phyloP scores from a whole-genome alignment of 306 rosid species.

The Ziziphus jujuba region DNA sequence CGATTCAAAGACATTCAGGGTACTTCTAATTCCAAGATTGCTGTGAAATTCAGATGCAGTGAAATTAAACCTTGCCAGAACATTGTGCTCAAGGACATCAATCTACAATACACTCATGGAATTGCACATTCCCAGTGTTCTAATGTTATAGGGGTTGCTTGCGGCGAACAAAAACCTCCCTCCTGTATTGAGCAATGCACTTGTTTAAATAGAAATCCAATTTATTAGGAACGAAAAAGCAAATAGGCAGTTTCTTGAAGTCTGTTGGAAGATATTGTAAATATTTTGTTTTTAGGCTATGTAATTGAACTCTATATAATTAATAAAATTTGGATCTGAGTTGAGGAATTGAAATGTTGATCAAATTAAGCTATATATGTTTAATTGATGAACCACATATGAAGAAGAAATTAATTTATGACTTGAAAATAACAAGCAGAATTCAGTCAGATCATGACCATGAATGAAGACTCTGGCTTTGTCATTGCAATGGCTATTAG shows the following conservation, averaged over 20 bases:
- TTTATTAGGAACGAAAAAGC: too few species aligned
- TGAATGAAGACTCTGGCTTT: too few species aligned
- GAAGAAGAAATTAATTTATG: too few species aligned
- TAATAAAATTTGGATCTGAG: not conserved
- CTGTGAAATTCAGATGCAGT: conserved; percentile 25
- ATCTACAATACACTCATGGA: not conserved
- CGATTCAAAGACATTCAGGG: conserved; percentile 19
- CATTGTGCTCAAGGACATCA: conserved; percentile 1
- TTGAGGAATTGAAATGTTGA: too few species aligned
- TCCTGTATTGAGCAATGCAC: not conserved
- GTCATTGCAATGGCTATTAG: too few species aligned
- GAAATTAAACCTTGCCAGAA: conserved; percentile 15
- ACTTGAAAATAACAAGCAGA: too few species aligned
- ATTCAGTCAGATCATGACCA: too few species aligned
- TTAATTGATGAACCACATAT: too few species aligned
- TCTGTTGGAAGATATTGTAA: not conserved
- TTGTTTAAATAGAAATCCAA: too few species aligned
- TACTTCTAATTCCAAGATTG: conserved; percentile 9
- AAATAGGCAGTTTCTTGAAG: not conserved
- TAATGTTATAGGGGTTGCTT: conserved; percentile 9
- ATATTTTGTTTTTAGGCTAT: not conserved
- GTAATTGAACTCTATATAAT: not conserved
- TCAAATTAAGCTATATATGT: too few species aligned
- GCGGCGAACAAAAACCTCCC: too few species aligned
- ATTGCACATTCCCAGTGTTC: not conserved